Percentiles rank a stretch among this genome's conserved stretches.
Evolutionary conservation across 2,329 filamentous ascomycete genomes (phyloP).

Genomic region (Amylocarpus encephaloides): DNA sequence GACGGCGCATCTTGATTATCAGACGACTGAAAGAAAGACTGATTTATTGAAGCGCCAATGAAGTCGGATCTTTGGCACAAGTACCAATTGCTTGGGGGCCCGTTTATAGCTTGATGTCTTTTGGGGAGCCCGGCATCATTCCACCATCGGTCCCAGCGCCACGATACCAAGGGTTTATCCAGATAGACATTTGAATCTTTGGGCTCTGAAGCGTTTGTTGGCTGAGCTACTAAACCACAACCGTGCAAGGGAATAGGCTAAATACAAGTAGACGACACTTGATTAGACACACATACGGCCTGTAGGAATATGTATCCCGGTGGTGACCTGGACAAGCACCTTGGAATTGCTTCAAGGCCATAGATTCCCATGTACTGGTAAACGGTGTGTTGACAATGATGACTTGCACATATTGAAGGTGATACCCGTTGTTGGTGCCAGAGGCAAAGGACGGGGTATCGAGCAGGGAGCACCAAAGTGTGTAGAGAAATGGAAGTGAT

Average conservation of each 20-base stretch:
- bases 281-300: slow-evolving; percentile 1
- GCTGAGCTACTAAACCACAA: background rate
- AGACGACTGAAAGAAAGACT: background rate
- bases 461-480: background rate
- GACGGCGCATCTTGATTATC: slow-evolving; percentile 3
- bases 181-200: background rate
- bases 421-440: background rate
- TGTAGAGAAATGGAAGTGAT: background rate
- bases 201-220: background rate
- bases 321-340: background rate
- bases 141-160: slow-evolving; percentile 5
- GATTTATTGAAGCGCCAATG: background rate
- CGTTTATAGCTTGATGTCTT: background rate
- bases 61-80: background rate
- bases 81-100: background rate
- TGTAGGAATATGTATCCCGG: background rate
- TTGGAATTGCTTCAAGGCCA: background rate
- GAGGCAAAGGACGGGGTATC: slow-evolving; percentile 1
- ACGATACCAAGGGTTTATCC: slow-evolving; percentile 6
- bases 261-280: background rate
- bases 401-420: background rate
- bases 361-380: background rate
- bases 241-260: slow-evolving; percentile 3
- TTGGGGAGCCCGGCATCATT: background rate
- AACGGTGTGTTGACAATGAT: background rate